phyloP scores from a whole-genome alignment of 352 stramenopile species.

The Phytophthora nicotianae region DNA sequence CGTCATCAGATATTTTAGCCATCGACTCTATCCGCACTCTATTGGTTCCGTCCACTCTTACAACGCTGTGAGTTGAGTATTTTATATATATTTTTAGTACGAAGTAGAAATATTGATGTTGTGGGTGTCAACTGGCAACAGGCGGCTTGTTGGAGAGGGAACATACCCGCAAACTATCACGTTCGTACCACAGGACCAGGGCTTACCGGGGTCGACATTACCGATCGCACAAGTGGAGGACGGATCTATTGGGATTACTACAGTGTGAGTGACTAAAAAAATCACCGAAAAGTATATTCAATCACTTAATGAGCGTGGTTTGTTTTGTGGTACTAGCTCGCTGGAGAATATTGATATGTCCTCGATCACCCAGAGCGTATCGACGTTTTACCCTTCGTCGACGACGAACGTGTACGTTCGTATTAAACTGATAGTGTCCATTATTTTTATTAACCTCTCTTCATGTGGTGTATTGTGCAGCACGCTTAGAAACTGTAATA shows the following conservation, averaged over 20 bases:
- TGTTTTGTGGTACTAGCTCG: slow-evolving; percentile 20
- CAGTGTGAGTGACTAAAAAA: slow-evolving; percentile 26
- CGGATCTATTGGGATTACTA: slow-evolving; percentile 23
- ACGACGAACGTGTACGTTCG: slow-evolving; percentile 31
- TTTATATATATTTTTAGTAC: too few relatives aligned
- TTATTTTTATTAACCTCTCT: too few relatives aligned
- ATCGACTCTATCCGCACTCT: slow-evolving; percentile 37
- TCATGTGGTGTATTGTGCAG: slow-evolving; percentile 28
- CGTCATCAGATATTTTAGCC: slow-evolving; percentile 22
- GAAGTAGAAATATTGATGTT: too few relatives aligned
- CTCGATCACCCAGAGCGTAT: slow-evolving; percentile 29
- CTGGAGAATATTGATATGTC: slow-evolving; percentile 44
- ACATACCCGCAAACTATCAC: slow-evolving; percentile 25
- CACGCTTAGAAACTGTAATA: slow-evolving; percentile 49
- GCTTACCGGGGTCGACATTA: slow-evolving; percentile 26
- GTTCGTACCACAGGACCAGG: slow-evolving; percentile 31
- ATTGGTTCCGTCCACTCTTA: slow-evolving; percentile 30
- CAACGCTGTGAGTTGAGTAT: slow-evolving; percentile 24
- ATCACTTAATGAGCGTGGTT: not conserved
- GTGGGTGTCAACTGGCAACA: not conserved
- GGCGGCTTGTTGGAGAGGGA: slow-evolving; percentile 34
- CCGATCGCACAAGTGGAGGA: slow-evolving; percentile 27
- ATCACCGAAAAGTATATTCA: not conserved
- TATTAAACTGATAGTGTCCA: not conserved
- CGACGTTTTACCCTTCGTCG: slow-evolving; percentile 31